Evolutionary conservation across 495 filamentous ascomycete genomes (phyloP).

Genomic region (Neurospora sp.): DNA sequence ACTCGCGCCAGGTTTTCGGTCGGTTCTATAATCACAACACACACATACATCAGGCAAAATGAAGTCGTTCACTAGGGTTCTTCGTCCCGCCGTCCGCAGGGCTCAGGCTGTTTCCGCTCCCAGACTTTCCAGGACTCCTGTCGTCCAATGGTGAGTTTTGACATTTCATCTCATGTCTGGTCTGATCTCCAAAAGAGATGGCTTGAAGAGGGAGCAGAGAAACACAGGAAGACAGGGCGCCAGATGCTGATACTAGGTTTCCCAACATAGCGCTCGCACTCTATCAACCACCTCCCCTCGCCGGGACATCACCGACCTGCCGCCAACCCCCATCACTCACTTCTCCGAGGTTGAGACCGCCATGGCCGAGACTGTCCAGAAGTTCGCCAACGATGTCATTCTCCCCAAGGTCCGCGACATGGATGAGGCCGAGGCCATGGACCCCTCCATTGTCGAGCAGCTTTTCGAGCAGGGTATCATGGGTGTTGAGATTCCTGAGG

Average conservation of each 20-base stretch:
- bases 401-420: conserved; percentile 91
- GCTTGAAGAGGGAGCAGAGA: background rate
- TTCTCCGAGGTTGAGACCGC: conserved; percentile 81
- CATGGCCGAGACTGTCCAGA: conserved; percentile 82
- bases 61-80: conserved; percentile 57
- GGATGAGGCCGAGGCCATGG: conserved; percentile 96
- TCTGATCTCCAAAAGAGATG: background rate
- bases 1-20: background rate
- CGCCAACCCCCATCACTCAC: conserved; percentile 88
- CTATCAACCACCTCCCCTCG: conserved; percentile 61
- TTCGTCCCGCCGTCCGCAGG: conserved; percentile 58
- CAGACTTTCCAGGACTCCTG: conserved; percentile 15
- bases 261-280: conserved; percentile 41
- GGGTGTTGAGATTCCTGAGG: conserved; percentile 95
- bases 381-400: conserved; percentile 82
- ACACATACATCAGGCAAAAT: conserved; percentile 28
- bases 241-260: conserved; percentile 3
- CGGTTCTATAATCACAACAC: background rate
- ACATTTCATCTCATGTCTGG: background rate
- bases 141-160: conserved; percentile 18
- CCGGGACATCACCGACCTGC: conserved; percentile 52
- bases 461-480: conserved; percentile 97
- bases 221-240: background rate
- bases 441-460: conserved; percentile 74
- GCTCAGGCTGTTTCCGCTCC: conserved; percentile 28